These are phyloP conservation scores for Erodium maritimum DNA, from an alignment of 345 rosid species.

Conservation along the genomic window DNA sequence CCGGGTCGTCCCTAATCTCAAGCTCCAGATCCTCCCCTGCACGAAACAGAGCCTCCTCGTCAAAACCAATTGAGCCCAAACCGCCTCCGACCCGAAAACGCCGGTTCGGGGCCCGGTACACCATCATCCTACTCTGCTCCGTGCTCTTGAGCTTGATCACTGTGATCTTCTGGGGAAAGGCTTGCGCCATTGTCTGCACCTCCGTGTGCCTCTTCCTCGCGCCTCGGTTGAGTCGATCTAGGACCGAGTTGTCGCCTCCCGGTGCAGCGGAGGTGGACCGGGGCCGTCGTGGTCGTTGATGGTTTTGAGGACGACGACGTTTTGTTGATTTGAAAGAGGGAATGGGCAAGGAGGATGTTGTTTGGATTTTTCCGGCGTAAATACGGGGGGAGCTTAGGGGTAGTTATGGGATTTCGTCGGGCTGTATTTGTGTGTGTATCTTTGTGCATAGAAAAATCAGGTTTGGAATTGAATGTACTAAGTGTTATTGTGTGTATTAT, in stretches of 20 bases:
- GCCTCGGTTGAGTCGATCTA: conserved; percentile 6
- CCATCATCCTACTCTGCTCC: conserved; percentile 12
- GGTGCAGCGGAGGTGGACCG: background rate
- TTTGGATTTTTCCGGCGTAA: background rate
- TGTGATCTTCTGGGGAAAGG: conserved; percentile 41
- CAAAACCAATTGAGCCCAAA: conserved; percentile 3
- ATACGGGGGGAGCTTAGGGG: background rate
- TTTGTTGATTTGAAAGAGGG: background rate
- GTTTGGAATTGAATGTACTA: too few relatives aligned
- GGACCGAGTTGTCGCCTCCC: background rate
- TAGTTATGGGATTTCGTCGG: background rate
- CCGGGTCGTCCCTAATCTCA: background rate
- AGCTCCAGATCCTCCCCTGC: conserved; percentile 6
- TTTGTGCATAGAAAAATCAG: background rate
- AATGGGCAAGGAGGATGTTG: background rate
- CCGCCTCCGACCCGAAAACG: background rate
- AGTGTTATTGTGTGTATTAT: too few relatives aligned
- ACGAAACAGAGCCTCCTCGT: background rate
- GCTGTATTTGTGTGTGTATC: background rate
- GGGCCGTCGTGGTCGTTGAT: conserved; percentile 18
- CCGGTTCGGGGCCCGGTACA: conserved; percentile 7
- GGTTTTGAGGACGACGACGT: conserved; percentile 15
- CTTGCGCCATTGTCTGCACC: conserved; percentile 40
- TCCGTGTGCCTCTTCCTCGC: conserved; percentile 28
- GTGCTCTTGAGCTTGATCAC: conserved; percentile 22